phyloP scores from a whole-genome alignment of 2,329 filamentous ascomycete species.

The Penicillium sp. region DNA sequence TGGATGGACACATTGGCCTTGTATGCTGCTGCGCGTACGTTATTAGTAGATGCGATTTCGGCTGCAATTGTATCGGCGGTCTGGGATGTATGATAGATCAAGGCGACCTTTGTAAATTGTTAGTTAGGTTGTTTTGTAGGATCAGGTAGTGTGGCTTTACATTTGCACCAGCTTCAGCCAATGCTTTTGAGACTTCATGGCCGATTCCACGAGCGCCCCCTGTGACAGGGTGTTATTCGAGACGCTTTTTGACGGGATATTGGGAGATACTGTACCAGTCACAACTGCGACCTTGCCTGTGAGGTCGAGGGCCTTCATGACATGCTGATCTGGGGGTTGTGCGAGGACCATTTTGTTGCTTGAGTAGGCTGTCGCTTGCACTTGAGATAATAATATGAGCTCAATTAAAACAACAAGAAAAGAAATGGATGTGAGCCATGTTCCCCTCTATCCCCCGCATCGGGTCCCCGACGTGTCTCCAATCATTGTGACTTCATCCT shows the following conservation, averaged over 20 bases:
- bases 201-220: constrained; percentile 40
- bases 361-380: neutral
- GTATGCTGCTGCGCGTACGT: constrained; percentile 34
- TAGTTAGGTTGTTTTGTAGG: neutral
- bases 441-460: constrained; percentile 3
- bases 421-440: neutral
- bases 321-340: constrained; percentile 18
- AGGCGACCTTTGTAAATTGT: constrained; percentile 19
- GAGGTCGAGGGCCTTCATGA: constrained; percentile 23
- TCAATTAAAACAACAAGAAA: neutral
- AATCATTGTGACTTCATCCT: neutral
- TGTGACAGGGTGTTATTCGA: neutral
- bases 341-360: constrained; percentile 25
- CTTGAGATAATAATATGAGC: neutral
- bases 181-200: constrained; percentile 40
- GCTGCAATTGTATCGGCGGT: constrained; percentile 25
- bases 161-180: constrained; percentile 41
- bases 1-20: constrained; percentile 33
- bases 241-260: neutral
- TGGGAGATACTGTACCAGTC: constrained; percentile 16
- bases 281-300: constrained; percentile 29
- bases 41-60: constrained; percentile 28
- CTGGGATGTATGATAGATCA: constrained; percentile 33
- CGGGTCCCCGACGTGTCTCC: constrained; percentile 2
- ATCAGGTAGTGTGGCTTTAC: constrained; percentile 17